Evolutionary conservation across 2,329 filamentous ascomycete species (phyloP).

Genomic region (Clarireedia sp.): DNA sequence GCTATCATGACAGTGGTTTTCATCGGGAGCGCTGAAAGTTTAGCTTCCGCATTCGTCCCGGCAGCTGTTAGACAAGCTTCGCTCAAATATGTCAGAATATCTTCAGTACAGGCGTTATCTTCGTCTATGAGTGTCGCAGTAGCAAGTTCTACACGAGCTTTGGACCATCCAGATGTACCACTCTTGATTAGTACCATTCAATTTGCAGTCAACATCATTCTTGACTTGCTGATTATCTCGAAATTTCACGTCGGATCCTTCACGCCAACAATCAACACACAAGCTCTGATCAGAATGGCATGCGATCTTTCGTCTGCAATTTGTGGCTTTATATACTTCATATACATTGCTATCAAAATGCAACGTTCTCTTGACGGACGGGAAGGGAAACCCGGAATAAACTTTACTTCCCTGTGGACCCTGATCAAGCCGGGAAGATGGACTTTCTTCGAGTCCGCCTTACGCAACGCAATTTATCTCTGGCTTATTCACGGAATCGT

Average conservation of each 20-base stretch:
- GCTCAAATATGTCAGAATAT: conserved; percentile 57
- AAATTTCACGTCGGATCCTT: conserved; percentile 50
- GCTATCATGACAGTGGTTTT: conserved; percentile 53
- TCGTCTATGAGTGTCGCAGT: conserved; percentile 58
- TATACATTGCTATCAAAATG: conserved; percentile 28
- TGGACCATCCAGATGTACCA: conserved; percentile 63
- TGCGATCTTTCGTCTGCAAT: conserved; percentile 51
- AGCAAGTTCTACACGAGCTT: conserved; percentile 50
- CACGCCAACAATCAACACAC: conserved; percentile 52
- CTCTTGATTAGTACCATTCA: conserved; percentile 56
- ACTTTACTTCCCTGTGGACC: conserved; percentile 37
- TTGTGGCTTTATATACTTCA: conserved; percentile 52
- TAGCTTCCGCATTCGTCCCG: conserved; percentile 57
- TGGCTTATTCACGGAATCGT: conserved; percentile 63
- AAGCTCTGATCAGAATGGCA: conserved; percentile 54
- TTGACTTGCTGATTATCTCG: conserved; percentile 60
- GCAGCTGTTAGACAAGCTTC: conserved; percentile 46
- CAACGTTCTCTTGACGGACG: conserved; percentile 2
- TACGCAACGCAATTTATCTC: conserved; percentile 62
- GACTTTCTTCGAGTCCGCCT: conserved; percentile 55
- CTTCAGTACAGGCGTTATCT: conserved; percentile 53
- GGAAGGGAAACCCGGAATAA: conserved; percentile 30
- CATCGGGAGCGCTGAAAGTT: conserved; percentile 41
- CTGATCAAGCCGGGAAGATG: conserved; percentile 49
- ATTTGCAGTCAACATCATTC: conserved; percentile 57